Conservation (phyloP, 148 eudicot species). For the Spergularia marina region DNA sequence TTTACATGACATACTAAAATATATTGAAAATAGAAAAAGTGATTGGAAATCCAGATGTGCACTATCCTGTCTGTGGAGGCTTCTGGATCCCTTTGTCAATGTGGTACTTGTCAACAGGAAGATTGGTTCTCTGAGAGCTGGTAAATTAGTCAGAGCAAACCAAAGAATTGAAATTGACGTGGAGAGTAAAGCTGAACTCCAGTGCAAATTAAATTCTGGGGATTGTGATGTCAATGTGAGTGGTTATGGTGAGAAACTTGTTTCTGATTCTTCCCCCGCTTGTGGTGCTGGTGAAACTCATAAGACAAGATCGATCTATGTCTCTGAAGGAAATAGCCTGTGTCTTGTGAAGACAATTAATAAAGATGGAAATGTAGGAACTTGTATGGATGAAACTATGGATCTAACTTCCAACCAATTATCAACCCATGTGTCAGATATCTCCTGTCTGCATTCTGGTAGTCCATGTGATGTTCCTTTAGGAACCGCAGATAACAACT, state of each 20-base stretch:
- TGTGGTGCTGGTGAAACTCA: slow-evolving; percentile 28
- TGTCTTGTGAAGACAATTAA: slow-evolving; percentile 31
- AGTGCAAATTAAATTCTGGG: slow-evolving; percentile 20
- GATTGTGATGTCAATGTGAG: slow-evolving; percentile 24
- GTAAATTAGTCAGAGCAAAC: slow-evolving; percentile 49
- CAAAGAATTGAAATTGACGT: slow-evolving; percentile 36
- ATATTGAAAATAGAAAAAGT: slow-evolving; percentile 51
- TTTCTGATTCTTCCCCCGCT: slow-evolving; percentile 29
- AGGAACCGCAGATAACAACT: slow-evolving; percentile 27
- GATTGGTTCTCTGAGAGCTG: slow-evolving; percentile 56
- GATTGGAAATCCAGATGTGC: slow-evolving; percentile 39
- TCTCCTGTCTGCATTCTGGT: slow-evolving; percentile 28
- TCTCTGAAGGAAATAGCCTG: slow-evolving; percentile 41
- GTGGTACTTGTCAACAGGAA: slow-evolving; percentile 66
- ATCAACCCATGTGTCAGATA: slow-evolving; percentile 34
- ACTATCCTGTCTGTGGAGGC: slow-evolving; percentile 59
- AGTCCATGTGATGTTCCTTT: slow-evolving; percentile 46
- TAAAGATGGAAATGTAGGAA: slow-evolving; percentile 20
- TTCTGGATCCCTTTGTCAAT: slow-evolving; percentile 86
- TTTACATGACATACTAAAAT: slow-evolving; percentile 41
- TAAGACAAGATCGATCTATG: slow-evolving; percentile 37
- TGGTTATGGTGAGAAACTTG: slow-evolving; percentile 13
- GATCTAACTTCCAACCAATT: slow-evolving; percentile 16
- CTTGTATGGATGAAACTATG: slow-evolving; percentile 25
- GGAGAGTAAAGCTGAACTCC: slow-evolving; percentile 22